These are phyloP conservation scores for Pichia nakasei DNA, from an alignment of 805 yeast genomes.

Conservation along the genomic window DNA sequence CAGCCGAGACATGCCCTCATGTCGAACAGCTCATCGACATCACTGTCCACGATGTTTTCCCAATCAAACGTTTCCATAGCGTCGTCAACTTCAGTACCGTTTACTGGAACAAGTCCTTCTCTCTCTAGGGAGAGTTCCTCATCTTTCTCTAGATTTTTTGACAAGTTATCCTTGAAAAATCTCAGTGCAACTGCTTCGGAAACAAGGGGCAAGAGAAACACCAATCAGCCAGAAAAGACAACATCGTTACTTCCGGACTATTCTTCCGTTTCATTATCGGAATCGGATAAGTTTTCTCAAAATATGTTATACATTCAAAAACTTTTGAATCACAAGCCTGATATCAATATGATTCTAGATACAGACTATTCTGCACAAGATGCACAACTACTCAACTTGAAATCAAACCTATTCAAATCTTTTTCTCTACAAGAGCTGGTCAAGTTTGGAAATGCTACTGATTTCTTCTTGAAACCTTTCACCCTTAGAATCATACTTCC, in stretches of 20 bases:
- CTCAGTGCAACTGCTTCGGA: background rate
- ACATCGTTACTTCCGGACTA: background rate
- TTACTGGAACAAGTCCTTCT: background rate
- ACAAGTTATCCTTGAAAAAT: background rate
- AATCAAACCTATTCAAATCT: constrained; percentile 8
- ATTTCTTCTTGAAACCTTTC: constrained; percentile 22
- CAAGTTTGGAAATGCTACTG: constrained; percentile 27
- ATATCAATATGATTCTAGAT: constrained; percentile 5
- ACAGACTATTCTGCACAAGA: constrained; percentile 6
- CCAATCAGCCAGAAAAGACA: background rate
- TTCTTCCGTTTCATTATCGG: background rate
- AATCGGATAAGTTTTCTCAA: constrained; percentile 2
- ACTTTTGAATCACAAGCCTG: constrained; percentile 10
- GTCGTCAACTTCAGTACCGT: background rate
- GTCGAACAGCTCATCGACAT: background rate
- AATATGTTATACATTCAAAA: constrained; percentile 3
- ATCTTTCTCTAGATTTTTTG: constrained; percentile 4
- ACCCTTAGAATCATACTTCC: constrained; percentile 24
- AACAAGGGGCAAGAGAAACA: background rate
- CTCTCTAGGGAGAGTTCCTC: background rate
- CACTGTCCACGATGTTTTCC: constrained; percentile 4
- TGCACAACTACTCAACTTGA: constrained; percentile 1
- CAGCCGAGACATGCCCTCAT: background rate
- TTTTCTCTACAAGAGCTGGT: constrained; percentile 25
- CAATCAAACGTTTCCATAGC: background rate